Base-by-base conservation (phyloP, 805 yeast species). In the Kuraishia ogatae region DNA sequence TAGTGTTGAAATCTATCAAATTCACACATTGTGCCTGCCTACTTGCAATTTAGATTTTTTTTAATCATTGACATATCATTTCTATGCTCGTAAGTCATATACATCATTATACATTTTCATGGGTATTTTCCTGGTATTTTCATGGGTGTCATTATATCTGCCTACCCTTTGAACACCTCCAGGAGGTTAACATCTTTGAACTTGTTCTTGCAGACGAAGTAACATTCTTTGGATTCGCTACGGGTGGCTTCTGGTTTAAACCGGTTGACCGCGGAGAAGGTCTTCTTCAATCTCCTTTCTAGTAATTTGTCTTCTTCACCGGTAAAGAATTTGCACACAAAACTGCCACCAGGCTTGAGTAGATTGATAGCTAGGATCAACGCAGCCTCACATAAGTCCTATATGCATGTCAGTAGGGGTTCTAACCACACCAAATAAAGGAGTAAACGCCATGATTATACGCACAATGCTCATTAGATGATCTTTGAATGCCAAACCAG, bases 371-470 rank as follows among this genome's bases (percentile, higher is more conserved):
- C 85, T 52, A 92, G 77, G 6, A 89, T 76, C 53, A 94, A 68
- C 0, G 96, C 97, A 0, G 97, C 97, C 62, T 89, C 94, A 68
- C 97, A 93, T 28, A 93, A 72, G 64, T 92, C 92, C 89, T 72
- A 54, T 19, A 17, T 43, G 21, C 22, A 22, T 29, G 57, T 54
- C 50, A 48, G 48, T 51, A 24, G 26, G 21, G 19, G 23, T 23
- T n/a, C 13, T 26, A 26, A 6, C 8, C 29, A 26, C 29, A 26
- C 11, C 23, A 43, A 39, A 43, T 1, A 21, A 11, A 15, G n/a
- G n/a, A n/a, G 48, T 13, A 56, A 54, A 56, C 59, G 57, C 53
- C 48, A 7, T 26, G 4, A 15, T 50, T 50, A 28, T 35, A 69
- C 81, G 64, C 62, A 78, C 89, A 59, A 94, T 86, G 58, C 97